phyloP scores from a whole-genome alignment of 2,329 filamentous ascomycete species.

The Fusarium pseudonygamai region DNA sequence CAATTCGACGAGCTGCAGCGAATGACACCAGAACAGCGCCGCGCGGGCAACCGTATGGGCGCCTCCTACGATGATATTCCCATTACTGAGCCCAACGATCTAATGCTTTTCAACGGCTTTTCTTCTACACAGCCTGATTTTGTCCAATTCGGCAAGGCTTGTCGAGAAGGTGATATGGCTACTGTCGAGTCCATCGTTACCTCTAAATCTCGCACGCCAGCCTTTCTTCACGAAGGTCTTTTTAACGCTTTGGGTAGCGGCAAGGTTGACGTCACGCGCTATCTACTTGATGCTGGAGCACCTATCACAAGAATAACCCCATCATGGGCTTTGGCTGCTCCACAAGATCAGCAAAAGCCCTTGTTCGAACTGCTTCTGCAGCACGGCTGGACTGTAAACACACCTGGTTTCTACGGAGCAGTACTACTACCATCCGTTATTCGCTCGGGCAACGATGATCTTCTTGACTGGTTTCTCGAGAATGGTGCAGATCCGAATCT shows the following conservation, averaged over 20 bases:
- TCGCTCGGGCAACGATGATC: background rate
- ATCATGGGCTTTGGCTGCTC: constrained; percentile 2
- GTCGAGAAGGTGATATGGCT: constrained; percentile 4
- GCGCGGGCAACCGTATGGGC: background rate
- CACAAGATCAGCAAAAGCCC: background rate
- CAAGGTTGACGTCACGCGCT: constrained; percentile 7
- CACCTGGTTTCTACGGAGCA: constrained; percentile 17
- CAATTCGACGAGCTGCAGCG: background rate
- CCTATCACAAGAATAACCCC: constrained; percentile 22
- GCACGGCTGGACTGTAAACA: constrained; percentile 30
- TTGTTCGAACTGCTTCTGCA: constrained; percentile 19
- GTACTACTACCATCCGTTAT: constrained; percentile 20
- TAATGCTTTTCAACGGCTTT: background rate
- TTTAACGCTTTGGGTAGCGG: constrained; percentile 5
- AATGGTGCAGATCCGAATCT: constrained; percentile 35
- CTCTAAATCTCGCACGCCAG: constrained; percentile 3
- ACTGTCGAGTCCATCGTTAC: background rate
- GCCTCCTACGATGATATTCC: background rate
- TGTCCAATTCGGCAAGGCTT: constrained; percentile 13
- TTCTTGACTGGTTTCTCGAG: constrained; percentile 35
- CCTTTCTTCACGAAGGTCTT: background rate
- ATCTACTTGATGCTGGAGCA: constrained; percentile 15
- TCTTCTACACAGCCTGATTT: background rate
- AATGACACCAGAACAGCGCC: background rate
- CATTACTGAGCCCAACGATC: background rate